Percentiles rank a stretch among this genome's conserved stretches.
phyloP scores from a whole-genome alignment of 257 asterid species.

The Fraxinus anomala region DNA sequence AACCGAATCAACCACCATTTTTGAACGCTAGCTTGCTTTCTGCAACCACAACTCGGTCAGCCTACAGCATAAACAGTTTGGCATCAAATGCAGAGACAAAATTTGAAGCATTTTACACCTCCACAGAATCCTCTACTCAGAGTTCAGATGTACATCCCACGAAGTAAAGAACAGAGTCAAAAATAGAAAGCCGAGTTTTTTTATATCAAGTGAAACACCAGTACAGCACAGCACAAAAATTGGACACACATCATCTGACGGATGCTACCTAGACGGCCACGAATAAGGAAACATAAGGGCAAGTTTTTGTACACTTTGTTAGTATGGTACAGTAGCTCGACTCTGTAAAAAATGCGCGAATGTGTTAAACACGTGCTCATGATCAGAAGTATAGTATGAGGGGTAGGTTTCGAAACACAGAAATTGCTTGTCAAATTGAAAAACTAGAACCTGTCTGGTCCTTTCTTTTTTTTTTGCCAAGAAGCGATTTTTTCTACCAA shows the following conservation, averaged over 20 bases:
- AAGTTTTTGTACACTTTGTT: background rate
- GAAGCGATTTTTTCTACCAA: slow-evolving; percentile 2
- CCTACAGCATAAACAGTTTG: slow-evolving; percentile 52
- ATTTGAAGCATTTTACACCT: slow-evolving; percentile 41
- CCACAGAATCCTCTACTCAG: slow-evolving; percentile 56
- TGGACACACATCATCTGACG: background rate
- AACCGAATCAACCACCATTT: slow-evolving; percentile 82
- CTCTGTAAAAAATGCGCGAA: background rate
- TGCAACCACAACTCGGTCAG: slow-evolving; percentile 41
- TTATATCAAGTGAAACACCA: background rate
- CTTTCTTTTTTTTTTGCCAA: background rate
- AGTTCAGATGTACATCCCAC: slow-evolving; percentile 45
- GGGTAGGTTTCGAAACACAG: background rate
- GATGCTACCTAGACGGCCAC: background rate
- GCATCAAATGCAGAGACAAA: slow-evolving; percentile 36
- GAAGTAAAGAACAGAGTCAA: slow-evolving; percentile 9
- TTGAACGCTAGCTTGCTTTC: slow-evolving; percentile 47
- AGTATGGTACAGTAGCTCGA: background rate
- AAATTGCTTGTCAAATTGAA: too few relatives aligned
- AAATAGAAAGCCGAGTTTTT: background rate
- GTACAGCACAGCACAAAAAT: background rate
- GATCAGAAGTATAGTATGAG: background rate
- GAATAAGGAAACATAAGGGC: background rate
- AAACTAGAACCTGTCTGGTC: too few relatives aligned
- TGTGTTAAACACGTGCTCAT: background rate